phyloP scores from a whole-genome alignment of 164 flowering plant genomes.

The Pachysandra terminalis region DNA sequence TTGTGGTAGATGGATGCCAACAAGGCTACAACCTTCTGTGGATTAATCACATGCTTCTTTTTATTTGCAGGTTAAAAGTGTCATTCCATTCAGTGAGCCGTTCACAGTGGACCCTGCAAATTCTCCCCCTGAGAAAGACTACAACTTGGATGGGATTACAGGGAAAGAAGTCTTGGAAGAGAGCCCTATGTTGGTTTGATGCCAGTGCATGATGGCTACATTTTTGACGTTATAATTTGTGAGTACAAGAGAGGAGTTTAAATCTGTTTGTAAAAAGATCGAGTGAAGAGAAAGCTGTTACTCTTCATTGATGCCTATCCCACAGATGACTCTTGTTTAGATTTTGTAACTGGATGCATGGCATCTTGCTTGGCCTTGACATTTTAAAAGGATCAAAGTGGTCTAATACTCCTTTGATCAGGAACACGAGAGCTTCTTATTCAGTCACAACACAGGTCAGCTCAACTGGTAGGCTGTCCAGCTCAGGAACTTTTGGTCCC shows the following conservation, averaged over 20 bases:
- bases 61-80: conserved; percentile 75
- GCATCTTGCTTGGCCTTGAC: too few species aligned
- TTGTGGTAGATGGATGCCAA: background rate
- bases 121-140: conserved; percentile 93
- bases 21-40: background rate
- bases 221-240: background rate
- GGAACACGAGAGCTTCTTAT: too few species aligned
- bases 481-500: too few species aligned
- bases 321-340: background rate
- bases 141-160: conserved; percentile 79
- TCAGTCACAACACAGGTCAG: too few species aligned
- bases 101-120: conserved; percentile 86
- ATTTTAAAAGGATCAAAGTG: too few species aligned
- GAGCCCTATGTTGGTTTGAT: conserved; percentile 50
- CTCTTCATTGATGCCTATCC: too few species aligned
- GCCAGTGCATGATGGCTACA: background rate
- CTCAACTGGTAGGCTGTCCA: too few species aligned
- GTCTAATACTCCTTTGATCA: too few species aligned
- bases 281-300: too few species aligned
- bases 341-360: background rate
- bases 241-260: background rate
- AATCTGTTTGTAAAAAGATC: conserved; percentile 13
- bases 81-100: conserved; percentile 82
- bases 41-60: background rate
- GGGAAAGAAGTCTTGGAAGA: conserved; percentile 75